Conservation (phyloP, 2,329 filamentous ascomycete genomes). For the Fusarium sp. region DNA sequence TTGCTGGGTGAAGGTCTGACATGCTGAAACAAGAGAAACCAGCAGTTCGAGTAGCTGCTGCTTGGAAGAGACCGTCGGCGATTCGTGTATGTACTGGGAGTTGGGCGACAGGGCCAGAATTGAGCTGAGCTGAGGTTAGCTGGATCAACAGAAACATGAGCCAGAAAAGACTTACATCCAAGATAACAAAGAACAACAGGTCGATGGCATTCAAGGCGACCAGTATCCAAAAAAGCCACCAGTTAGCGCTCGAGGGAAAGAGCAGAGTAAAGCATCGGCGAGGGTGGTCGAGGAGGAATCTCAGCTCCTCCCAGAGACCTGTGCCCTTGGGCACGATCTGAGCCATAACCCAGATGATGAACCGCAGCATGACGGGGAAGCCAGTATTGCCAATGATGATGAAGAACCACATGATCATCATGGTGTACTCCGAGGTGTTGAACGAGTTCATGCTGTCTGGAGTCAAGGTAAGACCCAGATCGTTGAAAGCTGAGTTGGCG, state of each 20-base stretch:
- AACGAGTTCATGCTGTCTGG: constrained; percentile 96
- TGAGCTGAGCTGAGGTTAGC: constrained; percentile 65
- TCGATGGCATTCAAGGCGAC: constrained; percentile 86
- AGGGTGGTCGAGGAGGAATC: constrained; percentile 92
- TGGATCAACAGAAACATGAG: neutral
- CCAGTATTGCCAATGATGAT: constrained; percentile 96
- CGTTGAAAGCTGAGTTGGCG: constrained; percentile 88
- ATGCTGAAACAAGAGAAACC: constrained; percentile 88
- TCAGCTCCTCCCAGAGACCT: constrained; percentile 87
- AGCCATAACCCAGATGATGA: constrained; percentile 88
- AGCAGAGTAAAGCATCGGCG: constrained; percentile 95
- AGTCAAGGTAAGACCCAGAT: constrained; percentile 93
- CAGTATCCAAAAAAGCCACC: constrained; percentile 94
- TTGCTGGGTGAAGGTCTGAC: constrained; percentile 83
- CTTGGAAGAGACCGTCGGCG: constrained; percentile 90
- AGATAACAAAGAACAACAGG: constrained; percentile 89
- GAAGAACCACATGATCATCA: constrained; percentile 84
- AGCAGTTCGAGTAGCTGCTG: constrained; percentile 88
- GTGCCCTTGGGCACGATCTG: constrained; percentile 73
- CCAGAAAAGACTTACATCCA: constrained; percentile 74
- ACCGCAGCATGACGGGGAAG: constrained; percentile 93
- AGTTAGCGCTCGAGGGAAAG: constrained; percentile 90
- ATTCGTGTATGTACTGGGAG: constrained; percentile 81
- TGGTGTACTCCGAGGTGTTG: constrained; percentile 77
- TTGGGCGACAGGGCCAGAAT: constrained; percentile 74